Evolutionary conservation across 768 basidiomycete genomes (phyloP).

Genomic region (Lactarius indigo): DNA sequence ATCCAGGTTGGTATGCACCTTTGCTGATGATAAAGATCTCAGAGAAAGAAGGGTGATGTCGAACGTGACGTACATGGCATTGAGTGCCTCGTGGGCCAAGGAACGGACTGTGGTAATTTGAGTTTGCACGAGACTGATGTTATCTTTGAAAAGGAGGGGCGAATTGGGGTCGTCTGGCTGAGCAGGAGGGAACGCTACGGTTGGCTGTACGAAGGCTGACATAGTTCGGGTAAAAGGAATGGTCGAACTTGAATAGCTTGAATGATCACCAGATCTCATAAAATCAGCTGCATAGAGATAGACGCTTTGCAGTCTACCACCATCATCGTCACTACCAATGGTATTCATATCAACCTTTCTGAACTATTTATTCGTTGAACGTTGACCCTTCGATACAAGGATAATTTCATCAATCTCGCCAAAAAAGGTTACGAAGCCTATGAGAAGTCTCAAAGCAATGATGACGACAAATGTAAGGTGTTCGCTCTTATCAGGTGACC

Average conservation of each 20-base stretch:
- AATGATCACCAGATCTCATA: not conserved
- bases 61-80: conserved; percentile 19
- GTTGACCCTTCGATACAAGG: conserved; percentile 38
- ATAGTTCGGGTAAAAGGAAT: conserved; percentile 7
- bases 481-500: conserved; percentile 6
- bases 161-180: conserved; percentile 23
- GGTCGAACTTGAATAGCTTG: too few relatives aligned
- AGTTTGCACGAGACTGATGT: conserved; percentile 17
- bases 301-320: not conserved
- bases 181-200: conserved; percentile 11
- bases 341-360: not conserved
- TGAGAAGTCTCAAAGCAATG: conserved; percentile 33
- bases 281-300: not conserved
- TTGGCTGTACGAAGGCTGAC: conserved; percentile 15
- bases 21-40: conserved; percentile 3
- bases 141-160: conserved; percentile 24
- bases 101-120: conserved; percentile 19
- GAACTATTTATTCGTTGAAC: not conserved
- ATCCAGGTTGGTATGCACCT: conserved; percentile 21
- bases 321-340: conserved; percentile 12
- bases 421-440: conserved; percentile 61
- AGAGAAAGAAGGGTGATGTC: not conserved
- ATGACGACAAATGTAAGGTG: conserved; percentile 38
- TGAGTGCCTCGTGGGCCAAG: conserved; percentile 21
- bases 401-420: conserved; percentile 64